Conservation (phyloP, 2,329 filamentous ascomycete genomes). For the Bipolaris bicolor region DNA sequence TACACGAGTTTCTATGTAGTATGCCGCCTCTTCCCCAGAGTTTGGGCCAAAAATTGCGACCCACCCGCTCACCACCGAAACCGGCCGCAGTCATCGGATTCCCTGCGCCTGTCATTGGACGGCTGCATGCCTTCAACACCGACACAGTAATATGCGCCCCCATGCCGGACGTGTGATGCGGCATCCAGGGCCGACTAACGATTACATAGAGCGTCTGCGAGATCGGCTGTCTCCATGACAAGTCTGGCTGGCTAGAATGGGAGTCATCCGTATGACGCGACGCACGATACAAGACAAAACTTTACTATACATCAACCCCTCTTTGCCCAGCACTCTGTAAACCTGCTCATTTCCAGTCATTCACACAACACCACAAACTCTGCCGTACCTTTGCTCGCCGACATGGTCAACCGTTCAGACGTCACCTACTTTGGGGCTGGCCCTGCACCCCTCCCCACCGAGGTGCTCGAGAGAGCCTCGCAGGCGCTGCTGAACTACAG, state of each 20-base stretch:
- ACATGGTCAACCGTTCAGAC: slow-evolving; percentile 75
- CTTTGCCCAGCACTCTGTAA: slow-evolving; percentile 10
- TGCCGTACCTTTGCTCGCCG: slow-evolving; percentile 9
- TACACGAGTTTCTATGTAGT: too few species aligned
- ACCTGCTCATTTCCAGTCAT: slow-evolving; percentile 2
- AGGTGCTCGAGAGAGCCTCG: slow-evolving; percentile 78
- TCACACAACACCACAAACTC: slow-evolving; percentile 2
- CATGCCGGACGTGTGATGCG: slow-evolving; percentile 13
- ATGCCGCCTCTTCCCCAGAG: slow-evolving; percentile 24
- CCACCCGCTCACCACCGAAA: slow-evolving; percentile 24
- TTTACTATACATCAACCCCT: slow-evolving; percentile 17
- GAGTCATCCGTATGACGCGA: slow-evolving; percentile 43
- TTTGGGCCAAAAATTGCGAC: slow-evolving; percentile 21
- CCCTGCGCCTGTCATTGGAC: slow-evolving; percentile 35
- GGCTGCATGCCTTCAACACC: slow-evolving; percentile 25
- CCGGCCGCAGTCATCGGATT: slow-evolving; percentile 42
- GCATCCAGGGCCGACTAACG: slow-evolving; percentile 2
- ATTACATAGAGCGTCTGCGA: slow-evolving; percentile 8
- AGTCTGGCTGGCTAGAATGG: slow-evolving; percentile 14
- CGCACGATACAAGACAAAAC: slow-evolving; percentile 23
- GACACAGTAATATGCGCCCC: slow-evolving; percentile 26
- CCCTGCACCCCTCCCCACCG: slow-evolving; percentile 82
- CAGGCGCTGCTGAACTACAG: slow-evolving; percentile 82
- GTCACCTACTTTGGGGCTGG: slow-evolving; percentile 90
- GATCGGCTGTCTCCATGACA: slow-evolving; percentile 25